Evolutionary conservation across 768 basidiomycete genomes (phyloP), one percentile per base, ranked within the genome.

Genomic region (Phanerochaete carnosa): DNA sequence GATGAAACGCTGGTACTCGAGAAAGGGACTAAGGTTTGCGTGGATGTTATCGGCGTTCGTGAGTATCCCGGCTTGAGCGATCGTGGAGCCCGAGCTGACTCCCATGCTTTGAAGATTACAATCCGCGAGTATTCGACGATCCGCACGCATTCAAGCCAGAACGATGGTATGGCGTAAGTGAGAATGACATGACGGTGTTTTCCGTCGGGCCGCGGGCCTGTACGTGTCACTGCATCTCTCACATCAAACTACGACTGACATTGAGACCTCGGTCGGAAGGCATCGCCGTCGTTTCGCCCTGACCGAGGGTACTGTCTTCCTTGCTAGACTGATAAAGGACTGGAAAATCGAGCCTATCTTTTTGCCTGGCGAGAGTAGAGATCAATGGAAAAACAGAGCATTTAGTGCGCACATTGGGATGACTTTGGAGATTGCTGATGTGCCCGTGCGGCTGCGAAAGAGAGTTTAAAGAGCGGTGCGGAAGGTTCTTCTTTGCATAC

Each of bases 111-210:
- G 22, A 23, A 59, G 58, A 59, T 19, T 59, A 59, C 33, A 59
- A 59, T 23, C 45, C 45, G 23, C 47, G 58, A 22, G 19, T 51
- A 15, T 52, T 51, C 29, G 49, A 46, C 13, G 58, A 59, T 11
- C 58, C 58, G 11, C 49, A 59, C 35, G 58, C 33, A 23, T 59
- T 26, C 26, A 59, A 52, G 58, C 58, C 45, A 15, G 58, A 59
- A 28, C 58, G 58, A n/a, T 59, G 58, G 58, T 59, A 59, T 29
- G 50, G 45, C 47, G 35, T 45, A 2, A 32, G 32, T 29, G 58
- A 59, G 30, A 59, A 39, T 28, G 58, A 59, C 23, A 59, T 59
- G 49, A 52, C 58, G 25, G 52, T 59, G 58, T 59, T 59, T 26
- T 59, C 58, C 28, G n/a, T 43, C 6, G 58, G 58, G 28, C 32